Base-by-base conservation (phyloP, 2,329 filamentous ascomycete genomes). In the Fusarium phyllophilum region DNA sequence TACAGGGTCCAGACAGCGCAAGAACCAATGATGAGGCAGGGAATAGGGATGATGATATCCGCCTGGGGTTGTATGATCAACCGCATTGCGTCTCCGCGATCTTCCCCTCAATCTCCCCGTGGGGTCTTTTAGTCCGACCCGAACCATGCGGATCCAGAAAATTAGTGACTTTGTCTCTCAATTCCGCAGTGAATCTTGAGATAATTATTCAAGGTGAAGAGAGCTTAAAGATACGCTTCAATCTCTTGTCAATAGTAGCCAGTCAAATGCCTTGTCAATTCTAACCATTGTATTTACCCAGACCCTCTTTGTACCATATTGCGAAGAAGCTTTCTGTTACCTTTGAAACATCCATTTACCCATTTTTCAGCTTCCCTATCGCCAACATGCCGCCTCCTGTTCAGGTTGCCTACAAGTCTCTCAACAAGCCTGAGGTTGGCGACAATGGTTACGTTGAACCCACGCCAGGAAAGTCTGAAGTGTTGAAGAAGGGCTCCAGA, bases 391-490 rank as follows among this genome's bases (percentile, higher is more conserved):
- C 74, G 2, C 58, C 72, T 44, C 74, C 74, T 14, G 71, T 76
- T 24, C 74, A 76, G 52, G 74, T 76, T n/a, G 74, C 74, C 4
- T 76, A 74, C 58, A 76, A 76, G 65, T 68, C 71, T 44, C 63
- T 76, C 39, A 73, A 67, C 46, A 69, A 73, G 41, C 74, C 74
- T 7, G 62, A 73, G 18, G 68, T 75, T 3, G 74, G 74, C 18
- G 65, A 70, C 42, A 76, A 76, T 22, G 74, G 74, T 6, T 76
- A 76, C 5, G 71, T 70, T 26, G 71, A 69, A 17, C 74, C 71
- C 41, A 51, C 54, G 8, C 38, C 61, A 22, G 74, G 74, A 55
- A 76, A 75, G 42, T 67, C 74, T 9, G 74, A 76, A 14, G 74
- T 76, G 2, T 24, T 76, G 9, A 73, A 73, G 17, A 74, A 72